A percentile compares a stretch with the other conserved stretches of the same genome.
phyloP scores from a whole-genome alignment of 2,329 filamentous ascomycete species.

The Cladosporium sp. region DNA sequence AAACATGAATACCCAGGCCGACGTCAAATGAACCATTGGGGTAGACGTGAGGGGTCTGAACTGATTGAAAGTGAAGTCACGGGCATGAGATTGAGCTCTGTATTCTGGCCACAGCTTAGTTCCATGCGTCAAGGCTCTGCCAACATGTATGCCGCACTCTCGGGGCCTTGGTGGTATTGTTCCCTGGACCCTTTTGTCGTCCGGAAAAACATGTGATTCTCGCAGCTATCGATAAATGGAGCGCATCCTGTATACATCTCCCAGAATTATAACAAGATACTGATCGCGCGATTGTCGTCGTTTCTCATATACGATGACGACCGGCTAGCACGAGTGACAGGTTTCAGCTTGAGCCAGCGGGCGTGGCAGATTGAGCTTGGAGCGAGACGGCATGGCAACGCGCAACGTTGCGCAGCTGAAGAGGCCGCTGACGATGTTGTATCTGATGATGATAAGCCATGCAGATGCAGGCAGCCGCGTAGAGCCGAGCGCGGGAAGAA shows the following conservation, averaged over 20 bases:
- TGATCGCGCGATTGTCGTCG: not conserved
- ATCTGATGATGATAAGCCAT: not conserved
- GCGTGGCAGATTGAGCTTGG: constrained; percentile 5
- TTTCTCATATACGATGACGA: not conserved
- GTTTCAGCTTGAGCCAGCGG: constrained; percentile 6
- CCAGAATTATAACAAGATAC: too few species aligned
- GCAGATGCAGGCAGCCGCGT: not conserved
- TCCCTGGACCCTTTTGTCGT: not conserved
- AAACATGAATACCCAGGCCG: not conserved
- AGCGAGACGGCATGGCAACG: not conserved
- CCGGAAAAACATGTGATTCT: too few species aligned
- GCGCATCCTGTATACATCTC: too few species aligned
- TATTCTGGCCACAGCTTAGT: too few species aligned
- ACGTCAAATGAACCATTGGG: not conserved
- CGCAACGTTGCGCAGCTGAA: constrained; percentile 4
- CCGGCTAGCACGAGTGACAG: not conserved
- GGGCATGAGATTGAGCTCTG: not conserved
- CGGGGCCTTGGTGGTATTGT: not conserved
- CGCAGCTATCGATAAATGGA: too few species aligned
- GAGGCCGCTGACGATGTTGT: not conserved
- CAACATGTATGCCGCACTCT: not conserved
- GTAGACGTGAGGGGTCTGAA: not conserved
- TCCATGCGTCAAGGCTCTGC: not conserved
- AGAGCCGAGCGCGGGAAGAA: not conserved
- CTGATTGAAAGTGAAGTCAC: not conserved